Evolutionary conservation across 2,329 filamentous ascomycete genomes (phyloP), one percentile per base, ranked within the genome.

Genomic region (Ascochyta viciae-villosae): DNA sequence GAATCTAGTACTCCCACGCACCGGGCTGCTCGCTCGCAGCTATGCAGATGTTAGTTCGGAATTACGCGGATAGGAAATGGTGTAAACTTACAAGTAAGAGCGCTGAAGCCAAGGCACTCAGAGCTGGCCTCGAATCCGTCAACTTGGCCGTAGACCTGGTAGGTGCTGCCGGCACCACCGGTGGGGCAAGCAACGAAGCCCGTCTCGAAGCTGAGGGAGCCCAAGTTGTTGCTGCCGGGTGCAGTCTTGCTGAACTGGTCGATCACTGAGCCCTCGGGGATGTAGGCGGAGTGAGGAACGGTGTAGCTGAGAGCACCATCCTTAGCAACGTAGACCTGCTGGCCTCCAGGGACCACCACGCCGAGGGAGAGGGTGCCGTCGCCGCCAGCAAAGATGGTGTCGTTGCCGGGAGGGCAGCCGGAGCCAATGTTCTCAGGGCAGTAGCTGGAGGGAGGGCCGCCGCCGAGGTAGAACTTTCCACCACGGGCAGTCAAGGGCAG

Each of bases 291-390:
- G 74, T 88, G 85, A 0, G 86, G 79, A 19, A 66, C 59, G 0
- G 85, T 85, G 75, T 84, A 89, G 50, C 78, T 77, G 53, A 89
- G 71, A 9, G 79, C 76, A 6, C 87, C 87, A 24, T 78, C 72
- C 3, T 81, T 76, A 3, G 74, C 77, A 53, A 89, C 78, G 71
- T 85, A 89, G 63, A 88, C 72, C 54, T 80, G 74, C 65, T 90
- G 87, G 24, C 87, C 87, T 26, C 87, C 87, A 5, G 87, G 86
- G 4, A 88, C 87, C 27, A 80, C 68, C 29, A 85, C 81, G 31
- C 77, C 73, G 66, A 84, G 43, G n/a, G 56, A 52, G 5, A 74
- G 67, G 10, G 59, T 67, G 1, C 38, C 35, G 27, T 70, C 49
- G 40, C 76, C 73, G 27, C 78, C 74, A 33, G 73, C 66, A 43